Evolutionary conservation across 306 rosid species (phyloP).

Genomic region (Gastrolobium bilobum): DNA sequence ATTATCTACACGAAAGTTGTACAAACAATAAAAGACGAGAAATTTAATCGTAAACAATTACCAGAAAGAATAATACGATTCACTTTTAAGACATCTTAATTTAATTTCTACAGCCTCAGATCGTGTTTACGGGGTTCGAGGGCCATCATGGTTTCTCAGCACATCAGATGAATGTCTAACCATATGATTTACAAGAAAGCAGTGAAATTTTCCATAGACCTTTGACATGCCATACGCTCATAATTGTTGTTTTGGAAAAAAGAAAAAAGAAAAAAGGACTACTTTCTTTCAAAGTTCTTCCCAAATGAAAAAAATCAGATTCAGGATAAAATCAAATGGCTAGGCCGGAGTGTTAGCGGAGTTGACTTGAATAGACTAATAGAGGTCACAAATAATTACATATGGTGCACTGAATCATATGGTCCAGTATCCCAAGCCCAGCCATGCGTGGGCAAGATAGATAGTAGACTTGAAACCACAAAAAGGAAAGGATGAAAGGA

Average conservation of each 20-base stretch:
- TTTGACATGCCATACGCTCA: conserved; percentile 19
- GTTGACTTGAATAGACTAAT: conserved; percentile 35
- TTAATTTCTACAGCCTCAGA: conserved; percentile 37
- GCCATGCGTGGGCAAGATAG: conserved; percentile 13
- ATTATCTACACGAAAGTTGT: conserved; percentile 65
- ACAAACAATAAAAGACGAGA: conserved; percentile 35
- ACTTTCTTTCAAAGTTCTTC: conserved; percentile 6
- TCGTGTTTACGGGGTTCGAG: not conserved
- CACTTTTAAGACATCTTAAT: conserved; percentile 24
- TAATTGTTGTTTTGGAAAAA: not conserved
- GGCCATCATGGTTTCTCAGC: conserved; percentile 26
- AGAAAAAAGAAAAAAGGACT: not conserved
- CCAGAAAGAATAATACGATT: conserved; percentile 8
- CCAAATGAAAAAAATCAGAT: not conserved
- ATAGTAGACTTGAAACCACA: conserved; percentile 30
- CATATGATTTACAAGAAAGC: conserved; percentile 19
- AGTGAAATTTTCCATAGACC: conserved; percentile 12
- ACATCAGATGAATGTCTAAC: conserved; percentile 26
- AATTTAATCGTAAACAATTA: conserved; percentile 8
- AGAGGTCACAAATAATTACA: conserved; percentile 33
- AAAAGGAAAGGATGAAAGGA: conserved; percentile 10
- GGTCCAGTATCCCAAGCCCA: conserved; percentile 23
- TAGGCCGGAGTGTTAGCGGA: conserved; percentile 30
- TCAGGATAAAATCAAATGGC: conserved; percentile 24
- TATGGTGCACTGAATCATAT: conserved; percentile 21